Evolutionary conservation across 139 green algal species (phyloP), one percentile per base, ranked within the genome.

Genomic region (Chlamydomonas incerta): DNA sequence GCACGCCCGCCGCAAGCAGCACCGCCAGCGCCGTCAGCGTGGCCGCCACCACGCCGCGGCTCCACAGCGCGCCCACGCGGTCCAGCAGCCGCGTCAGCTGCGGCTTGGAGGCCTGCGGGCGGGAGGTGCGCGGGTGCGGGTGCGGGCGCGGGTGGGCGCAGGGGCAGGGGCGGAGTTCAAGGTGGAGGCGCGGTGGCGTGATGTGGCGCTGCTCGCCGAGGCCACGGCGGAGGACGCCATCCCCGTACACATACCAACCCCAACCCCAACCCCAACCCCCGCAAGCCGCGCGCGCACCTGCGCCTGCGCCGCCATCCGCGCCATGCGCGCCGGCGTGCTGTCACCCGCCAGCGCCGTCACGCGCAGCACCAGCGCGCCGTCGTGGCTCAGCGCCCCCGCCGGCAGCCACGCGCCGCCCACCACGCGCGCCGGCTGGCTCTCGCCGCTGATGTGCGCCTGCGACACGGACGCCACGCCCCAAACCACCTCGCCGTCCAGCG

Each of bases 261-360:
- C 6, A 50, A 41, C 71, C 33, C 28, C 46, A 20, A 11, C 28
- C 14, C 46, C 68, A 58, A 46, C 33, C 24, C 29, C 58, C 52
- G 50, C 21, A 10, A 1, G 26, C 68, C 63, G 3, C 41, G 15
- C 81, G 0, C 62, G 0, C 74, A 94, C 95, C 93, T 96, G 93
- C 20, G 96, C 96, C 50, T 94, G 87, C 9, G 81, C 47, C 8
- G 96, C 93, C 67, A 98, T 92, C 28, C 82, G 69, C 1, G 96
- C 95, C 31, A 98, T 98, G 35, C 94, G 86, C 0, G 94, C 94
- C n/a, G 96, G 95, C 9, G 96, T 97, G 29, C 90, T 95, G 81
- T 98, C 92, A 11, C 90, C 86, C 23, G 90, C 84, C 0, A 1
- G 34, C 5, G 86, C 82, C 29, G 83, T 89, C 17, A 94, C 91